Base-by-base conservation (phyloP, 1,139 yeast species). In the Yamadazyma pseudoaaseri region DNA sequence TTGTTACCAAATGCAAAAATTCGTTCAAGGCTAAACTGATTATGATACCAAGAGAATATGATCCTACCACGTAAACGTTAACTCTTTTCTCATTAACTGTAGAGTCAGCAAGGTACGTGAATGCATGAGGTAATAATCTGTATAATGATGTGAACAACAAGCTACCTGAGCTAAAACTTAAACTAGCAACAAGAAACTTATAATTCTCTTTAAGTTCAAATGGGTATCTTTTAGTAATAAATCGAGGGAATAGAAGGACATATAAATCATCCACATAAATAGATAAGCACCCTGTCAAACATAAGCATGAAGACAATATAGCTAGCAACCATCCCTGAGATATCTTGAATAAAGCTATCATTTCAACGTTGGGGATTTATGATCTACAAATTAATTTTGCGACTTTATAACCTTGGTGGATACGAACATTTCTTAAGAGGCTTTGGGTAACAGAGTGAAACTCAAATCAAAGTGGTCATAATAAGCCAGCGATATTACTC, bases 101-200 rank as follows among this genome's bases (percentile, higher is more conserved):
- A 12, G 33, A 25, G 2, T 57, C 51, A 2, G 63, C 27, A 10
- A 46, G 31, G 35, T 58, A 61, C 51, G 50, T 35, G 72, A 64
- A 42, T 64, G 86, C 77, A 43, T 77, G 81, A 0, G 97, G 96
- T 15, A 90, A 59, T 36, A 90, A 66, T 39, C 80, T 73, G 58
- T 77, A 84, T 38, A 90, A 60, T 0, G 96, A 75, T 0, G 96
- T 87, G 51, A 89, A 78, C 6, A 86, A 43, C 54, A 84, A 67
- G 27, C 87, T 80, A 1, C 97, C 97, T 1, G 92, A 70, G 43
- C 92, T 81, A 33, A 89, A 62, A 1, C 87, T 73, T 31, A 86
- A 65, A 5, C 87, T 77, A 7, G 77, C 77, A 22, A 81, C 76
- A 43, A 86, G 62, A 48, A 86, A 83, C 5, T 57, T 51, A 39